Evolutionary conservation across 2,329 filamentous ascomycete species (phyloP).

Genomic region (Rugonectria rugulosa): DNA sequence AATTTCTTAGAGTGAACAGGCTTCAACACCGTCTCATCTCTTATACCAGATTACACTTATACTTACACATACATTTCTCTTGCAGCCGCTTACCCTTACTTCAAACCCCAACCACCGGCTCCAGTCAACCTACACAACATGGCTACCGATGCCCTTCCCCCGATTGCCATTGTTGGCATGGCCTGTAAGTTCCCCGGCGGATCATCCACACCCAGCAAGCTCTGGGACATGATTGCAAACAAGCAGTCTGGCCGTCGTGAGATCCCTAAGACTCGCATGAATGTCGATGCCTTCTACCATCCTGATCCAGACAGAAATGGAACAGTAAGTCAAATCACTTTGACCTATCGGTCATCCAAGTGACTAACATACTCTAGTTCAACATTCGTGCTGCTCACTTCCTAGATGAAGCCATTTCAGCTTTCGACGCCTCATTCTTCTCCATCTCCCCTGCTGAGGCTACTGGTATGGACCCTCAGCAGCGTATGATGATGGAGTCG

Average conservation of each 20-base stretch:
- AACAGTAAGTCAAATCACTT: background rate
- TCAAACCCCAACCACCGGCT: too few relatives aligned
- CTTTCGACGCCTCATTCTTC: constrained; percentile 32
- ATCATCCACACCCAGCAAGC: constrained; percentile 23
- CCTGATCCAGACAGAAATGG: constrained; percentile 12
- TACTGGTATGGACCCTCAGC: constrained; percentile 30
- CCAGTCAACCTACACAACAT: constrained; percentile 1
- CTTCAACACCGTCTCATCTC: background rate
- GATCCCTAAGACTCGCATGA: constrained; percentile 5
- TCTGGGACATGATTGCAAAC: constrained; percentile 24
- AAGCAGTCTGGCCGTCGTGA: background rate
- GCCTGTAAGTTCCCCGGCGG: constrained; percentile 32
- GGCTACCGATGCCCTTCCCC: constrained; percentile 3
- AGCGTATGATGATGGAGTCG: constrained; percentile 30
- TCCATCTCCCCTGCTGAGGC: constrained; percentile 32
- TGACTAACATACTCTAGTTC: background rate
- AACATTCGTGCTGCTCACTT: constrained; percentile 10
- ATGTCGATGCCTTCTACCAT: constrained; percentile 14
- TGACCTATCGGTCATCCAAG: too few relatives aligned
- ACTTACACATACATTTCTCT: too few relatives aligned
- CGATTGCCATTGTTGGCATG: constrained; percentile 33
- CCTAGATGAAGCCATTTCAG: constrained; percentile 11
- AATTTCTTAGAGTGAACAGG: background rate
- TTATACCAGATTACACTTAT: background rate
- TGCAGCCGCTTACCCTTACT: too few relatives aligned